These are phyloP conservation scores for Aspergillus eucalypticola DNA, from an alignment of 2,329 filamentous ascomycete genomes.

Conservation along the genomic window DNA sequence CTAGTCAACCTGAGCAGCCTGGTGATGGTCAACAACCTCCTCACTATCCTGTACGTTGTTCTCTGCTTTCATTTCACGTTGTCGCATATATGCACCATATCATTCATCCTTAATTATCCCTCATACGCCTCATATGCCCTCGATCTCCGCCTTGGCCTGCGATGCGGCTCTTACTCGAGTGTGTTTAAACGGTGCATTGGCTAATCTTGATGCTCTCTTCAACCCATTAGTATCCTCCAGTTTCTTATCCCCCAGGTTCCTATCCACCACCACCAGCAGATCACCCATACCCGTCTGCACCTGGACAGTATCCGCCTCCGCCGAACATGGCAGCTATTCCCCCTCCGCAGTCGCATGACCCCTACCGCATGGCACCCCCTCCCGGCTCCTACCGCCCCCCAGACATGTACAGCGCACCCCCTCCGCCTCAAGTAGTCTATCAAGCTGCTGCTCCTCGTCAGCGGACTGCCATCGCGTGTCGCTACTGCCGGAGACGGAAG, in stretches of 20 bases:
- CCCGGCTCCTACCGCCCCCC: slow-evolving; percentile 45
- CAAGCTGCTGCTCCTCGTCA: slow-evolving; percentile 51
- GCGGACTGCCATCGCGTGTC: slow-evolving; percentile 54
- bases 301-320: slow-evolving; percentile 37
- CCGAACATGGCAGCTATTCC: slow-evolving; percentile 46
- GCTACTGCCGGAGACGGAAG: slow-evolving; percentile 55
- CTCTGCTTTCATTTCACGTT: background rate
- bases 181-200: background rate
- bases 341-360: slow-evolving; percentile 44
- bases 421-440: slow-evolving; percentile 43
- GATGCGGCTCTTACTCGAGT: slow-evolving; percentile 4
- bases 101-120: background rate
- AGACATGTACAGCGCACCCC: slow-evolving; percentile 44
- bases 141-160: background rate
- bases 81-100: background rate
- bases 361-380: slow-evolving; percentile 47
- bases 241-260: slow-evolving; percentile 20
- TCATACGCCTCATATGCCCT: background rate
- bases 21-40: slow-evolving; percentile 40
- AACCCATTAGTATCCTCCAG: slow-evolving; percentile 32
- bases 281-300: slow-evolving; percentile 35
- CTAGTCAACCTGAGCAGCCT: slow-evolving; percentile 41
- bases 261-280: slow-evolving; percentile 37
- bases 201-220: background rate
- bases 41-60: slow-evolving; percentile 39